Evolutionary conservation across 2,329 filamentous ascomycete genomes (phyloP).

Genomic region (Decorospora gaudefroyi): DNA sequence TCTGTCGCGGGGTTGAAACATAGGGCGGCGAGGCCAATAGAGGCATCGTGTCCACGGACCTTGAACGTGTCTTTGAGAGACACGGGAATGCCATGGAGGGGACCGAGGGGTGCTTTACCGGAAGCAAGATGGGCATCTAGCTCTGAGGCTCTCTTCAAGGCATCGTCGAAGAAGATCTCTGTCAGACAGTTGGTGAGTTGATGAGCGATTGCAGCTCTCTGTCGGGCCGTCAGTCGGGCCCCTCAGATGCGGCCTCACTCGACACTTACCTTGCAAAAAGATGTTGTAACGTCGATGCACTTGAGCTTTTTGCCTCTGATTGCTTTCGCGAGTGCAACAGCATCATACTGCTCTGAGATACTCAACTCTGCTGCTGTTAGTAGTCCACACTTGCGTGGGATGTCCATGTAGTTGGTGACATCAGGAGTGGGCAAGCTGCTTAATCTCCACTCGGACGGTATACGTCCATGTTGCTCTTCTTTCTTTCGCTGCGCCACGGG

Average conservation of each 20-base stretch:
- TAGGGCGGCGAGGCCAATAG: constrained; percentile 50
- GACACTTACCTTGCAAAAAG: constrained; percentile 51
- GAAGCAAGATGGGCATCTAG: constrained; percentile 50
- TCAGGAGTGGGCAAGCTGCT: constrained; percentile 23
- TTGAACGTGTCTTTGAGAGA: constrained; percentile 58
- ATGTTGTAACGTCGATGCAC: constrained; percentile 47
- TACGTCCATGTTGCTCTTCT: constrained; percentile 48
- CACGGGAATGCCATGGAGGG: constrained; percentile 55
- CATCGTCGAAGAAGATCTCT: constrained; percentile 47
- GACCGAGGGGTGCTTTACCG: constrained; percentile 49
- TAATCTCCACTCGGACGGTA: constrained; percentile 54
- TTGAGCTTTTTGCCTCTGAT: constrained; percentile 44
- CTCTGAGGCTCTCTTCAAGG: constrained; percentile 40
- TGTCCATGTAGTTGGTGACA: constrained; percentile 46
- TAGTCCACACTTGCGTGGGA: constrained; percentile 59
- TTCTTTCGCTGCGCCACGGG: constrained; percentile 51
- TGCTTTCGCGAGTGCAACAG: constrained; percentile 46
- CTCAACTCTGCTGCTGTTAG: constrained; percentile 56
- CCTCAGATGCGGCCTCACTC: not conserved
- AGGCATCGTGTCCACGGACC: constrained; percentile 52
- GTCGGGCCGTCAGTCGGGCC: constrained; percentile 2
- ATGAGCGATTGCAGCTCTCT: constrained; percentile 54
- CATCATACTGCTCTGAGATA: constrained; percentile 61
- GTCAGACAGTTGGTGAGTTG: constrained; percentile 52
- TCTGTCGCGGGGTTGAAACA: constrained; percentile 50